Conservation (phyloP, 2,329 filamentous ascomycete species). For the Venturia effusa region DNA sequence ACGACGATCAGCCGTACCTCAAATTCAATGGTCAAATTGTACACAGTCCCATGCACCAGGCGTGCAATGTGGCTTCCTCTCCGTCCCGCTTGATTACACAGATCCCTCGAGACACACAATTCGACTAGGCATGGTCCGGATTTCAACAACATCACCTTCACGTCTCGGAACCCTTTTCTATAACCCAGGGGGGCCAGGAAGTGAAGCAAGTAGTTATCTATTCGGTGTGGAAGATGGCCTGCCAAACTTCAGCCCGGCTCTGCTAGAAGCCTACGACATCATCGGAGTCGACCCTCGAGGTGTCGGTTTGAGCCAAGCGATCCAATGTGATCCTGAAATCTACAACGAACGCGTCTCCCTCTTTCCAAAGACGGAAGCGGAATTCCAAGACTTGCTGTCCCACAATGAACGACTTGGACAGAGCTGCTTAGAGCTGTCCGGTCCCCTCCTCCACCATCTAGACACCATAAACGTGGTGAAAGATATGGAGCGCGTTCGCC, state of each 20-base stretch:
- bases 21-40: constrained; percentile 8
- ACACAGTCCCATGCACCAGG: not conserved
- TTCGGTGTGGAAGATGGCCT: constrained; percentile 10
- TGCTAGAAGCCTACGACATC: constrained; percentile 29
- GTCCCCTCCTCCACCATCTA: constrained; percentile 30
- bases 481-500: constrained; percentile 26
- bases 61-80: constrained; percentile 6
- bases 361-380: constrained; percentile 27
- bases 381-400: constrained; percentile 27
- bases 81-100: constrained; percentile 28
- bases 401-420: constrained; percentile 30
- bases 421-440: constrained; percentile 30
- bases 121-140: constrained; percentile 5
- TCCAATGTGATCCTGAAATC: constrained; percentile 28
- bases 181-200: constrained; percentile 33
- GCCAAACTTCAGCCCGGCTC: constrained; percentile 16
- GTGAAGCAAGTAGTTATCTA: constrained; percentile 19
- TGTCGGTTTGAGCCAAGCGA: constrained; percentile 29
- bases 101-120: not conserved
- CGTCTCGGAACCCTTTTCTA: constrained; percentile 29
- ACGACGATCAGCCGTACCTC: not conserved
- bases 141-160: constrained; percentile 16
- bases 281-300: constrained; percentile 36
- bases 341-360: constrained; percentile 27
- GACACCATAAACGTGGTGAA: constrained; percentile 29